Evolutionary conservation across 1,284 basidiomycete species (phyloP).

Genomic region (Cryptococcus jaspeensis): DNA sequence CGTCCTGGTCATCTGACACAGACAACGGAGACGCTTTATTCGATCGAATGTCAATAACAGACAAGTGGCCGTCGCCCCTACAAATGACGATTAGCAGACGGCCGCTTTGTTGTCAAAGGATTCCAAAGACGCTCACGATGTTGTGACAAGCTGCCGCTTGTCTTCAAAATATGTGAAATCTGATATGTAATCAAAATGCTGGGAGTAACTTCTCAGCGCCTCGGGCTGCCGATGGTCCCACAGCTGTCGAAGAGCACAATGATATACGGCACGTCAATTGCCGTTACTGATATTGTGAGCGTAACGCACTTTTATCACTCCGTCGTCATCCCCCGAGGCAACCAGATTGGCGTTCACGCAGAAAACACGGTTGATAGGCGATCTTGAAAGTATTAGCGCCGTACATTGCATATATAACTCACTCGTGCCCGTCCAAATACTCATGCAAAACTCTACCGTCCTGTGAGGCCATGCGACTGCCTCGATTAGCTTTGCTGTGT

Average conservation of each 20-base stretch:
- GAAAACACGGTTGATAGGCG: conserved; percentile 81
- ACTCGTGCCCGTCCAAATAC: conserved; percentile 65
- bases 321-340: conserved; percentile 88
- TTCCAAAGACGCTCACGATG: conserved; percentile 61
- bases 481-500: not conserved
- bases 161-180: conserved; percentile 84
- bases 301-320: conserved; percentile 76
- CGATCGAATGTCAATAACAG: conserved; percentile 80
- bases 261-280: not conserved
- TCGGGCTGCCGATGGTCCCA: conserved; percentile 80
- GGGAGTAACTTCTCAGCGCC: conserved; percentile 67
- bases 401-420: conserved; percentile 49
- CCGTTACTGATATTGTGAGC: not conserved
- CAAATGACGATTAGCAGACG: not conserved
- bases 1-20: conserved; percentile 91
- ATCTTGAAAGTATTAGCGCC: conserved; percentile 56
- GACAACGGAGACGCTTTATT: conserved; percentile 71
- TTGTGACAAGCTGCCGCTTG: conserved; percentile 78
- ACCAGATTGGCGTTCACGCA: conserved; percentile 67
- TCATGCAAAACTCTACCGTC: conserved; percentile 59
- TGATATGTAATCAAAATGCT: conserved; percentile 94
- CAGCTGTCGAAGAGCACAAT: conserved; percentile 56
- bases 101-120: not conserved
- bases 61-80: conserved; percentile 88
- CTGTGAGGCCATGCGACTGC: conserved; percentile 39